Conservation (phyloP, 352 stramenopile species). For the Thraustochytrium sp. region DNA sequence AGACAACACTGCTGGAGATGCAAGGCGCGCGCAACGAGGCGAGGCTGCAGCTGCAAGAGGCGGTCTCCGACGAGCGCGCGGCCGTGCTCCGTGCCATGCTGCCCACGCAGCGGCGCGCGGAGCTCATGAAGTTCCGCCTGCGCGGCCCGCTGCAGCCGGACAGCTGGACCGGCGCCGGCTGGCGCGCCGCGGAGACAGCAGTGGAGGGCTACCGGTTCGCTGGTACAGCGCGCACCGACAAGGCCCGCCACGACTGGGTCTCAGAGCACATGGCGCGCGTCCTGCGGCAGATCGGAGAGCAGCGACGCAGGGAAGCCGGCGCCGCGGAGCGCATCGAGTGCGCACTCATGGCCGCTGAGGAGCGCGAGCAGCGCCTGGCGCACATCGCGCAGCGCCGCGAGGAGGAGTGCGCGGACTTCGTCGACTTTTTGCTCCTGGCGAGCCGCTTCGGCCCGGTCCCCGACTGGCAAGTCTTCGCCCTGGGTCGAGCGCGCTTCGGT, state of each 20-base stretch:
- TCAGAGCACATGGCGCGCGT: background rate
- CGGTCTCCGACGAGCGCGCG: background rate
- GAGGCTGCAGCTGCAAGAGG: background rate
- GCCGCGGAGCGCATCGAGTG: background rate
- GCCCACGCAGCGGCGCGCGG: background rate
- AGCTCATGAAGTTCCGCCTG: background rate
- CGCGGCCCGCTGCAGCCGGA: background rate
- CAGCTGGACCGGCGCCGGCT: background rate
- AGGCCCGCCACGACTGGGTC: background rate
- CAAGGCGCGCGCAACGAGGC: background rate
- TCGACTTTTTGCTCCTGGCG: background rate
- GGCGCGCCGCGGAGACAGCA: background rate
- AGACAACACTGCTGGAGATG: background rate
- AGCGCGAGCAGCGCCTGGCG: background rate
- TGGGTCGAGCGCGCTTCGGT: constrained; percentile 13
- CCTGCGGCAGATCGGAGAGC: background rate
- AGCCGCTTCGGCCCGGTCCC: background rate
- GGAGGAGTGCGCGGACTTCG: background rate
- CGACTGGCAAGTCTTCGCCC: constrained; percentile 18
- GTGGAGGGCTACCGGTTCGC: background rate
- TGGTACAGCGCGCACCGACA: background rate
- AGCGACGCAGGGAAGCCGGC: background rate
- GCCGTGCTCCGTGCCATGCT: background rate
- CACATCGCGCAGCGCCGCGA: background rate
- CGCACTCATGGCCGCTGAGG: background rate